Percentiles rank a stretch among this genome's conserved stretches.
Conservation (phyloP, 306 rosid species). For the Luffa acutangula region DNA sequence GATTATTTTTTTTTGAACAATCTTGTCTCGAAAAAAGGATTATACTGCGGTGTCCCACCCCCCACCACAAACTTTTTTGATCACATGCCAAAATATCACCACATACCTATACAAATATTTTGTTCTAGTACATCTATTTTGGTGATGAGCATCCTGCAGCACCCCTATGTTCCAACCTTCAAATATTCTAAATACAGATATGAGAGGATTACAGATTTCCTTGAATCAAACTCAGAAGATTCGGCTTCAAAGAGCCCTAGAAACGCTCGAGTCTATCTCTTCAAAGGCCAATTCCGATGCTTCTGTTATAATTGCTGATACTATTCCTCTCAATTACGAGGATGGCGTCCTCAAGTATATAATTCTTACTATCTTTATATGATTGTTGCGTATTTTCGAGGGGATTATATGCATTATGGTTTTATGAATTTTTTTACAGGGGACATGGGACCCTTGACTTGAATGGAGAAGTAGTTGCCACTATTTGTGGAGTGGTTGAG, state of each 20-base stretch:
- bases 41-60: too few species aligned
- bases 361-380: neutral
- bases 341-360: slow-evolving; percentile 45
- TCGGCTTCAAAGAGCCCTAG: slow-evolving; percentile 61
- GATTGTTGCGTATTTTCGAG: neutral
- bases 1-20: too few species aligned
- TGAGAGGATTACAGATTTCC: slow-evolving; percentile 30
- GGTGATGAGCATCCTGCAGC: neutral
- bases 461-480: slow-evolving; percentile 65
- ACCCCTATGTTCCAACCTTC: neutral
- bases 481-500: slow-evolving; percentile 75
- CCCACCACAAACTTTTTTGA: neutral
- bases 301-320: slow-evolving; percentile 69
- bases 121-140: neutral
- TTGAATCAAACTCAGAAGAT: slow-evolving; percentile 85
- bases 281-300: slow-evolving; percentile 62
- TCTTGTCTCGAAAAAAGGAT: too few species aligned
- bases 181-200: neutral
- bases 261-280: slow-evolving; percentile 47
- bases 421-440: slow-evolving; percentile 18
- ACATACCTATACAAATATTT: neutral
- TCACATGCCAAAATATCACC: neutral
- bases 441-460: slow-evolving; percentile 83
- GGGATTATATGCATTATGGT: neutral
- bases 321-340: slow-evolving; percentile 69